Conservation (phyloP, 495 filamentous ascomycete species). For the Hypoxylon intermedium region DNA sequence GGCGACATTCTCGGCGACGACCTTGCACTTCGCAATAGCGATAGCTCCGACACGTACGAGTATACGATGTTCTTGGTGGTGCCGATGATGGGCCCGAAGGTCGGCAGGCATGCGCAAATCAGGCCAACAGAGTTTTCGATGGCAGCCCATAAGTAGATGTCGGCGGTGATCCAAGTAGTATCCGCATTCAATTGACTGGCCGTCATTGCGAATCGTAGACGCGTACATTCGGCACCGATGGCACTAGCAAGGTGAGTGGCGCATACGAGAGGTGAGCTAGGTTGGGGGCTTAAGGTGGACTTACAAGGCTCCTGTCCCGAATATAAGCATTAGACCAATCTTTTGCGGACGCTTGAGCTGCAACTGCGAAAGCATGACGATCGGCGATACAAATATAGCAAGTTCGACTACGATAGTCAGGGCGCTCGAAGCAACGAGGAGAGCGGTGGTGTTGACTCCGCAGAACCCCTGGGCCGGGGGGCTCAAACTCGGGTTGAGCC, state of each 20-base stretch:
- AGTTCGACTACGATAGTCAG: background rate
- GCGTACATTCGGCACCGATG: background rate
- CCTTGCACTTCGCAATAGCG: too few species aligned
- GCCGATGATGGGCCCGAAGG: too few species aligned
- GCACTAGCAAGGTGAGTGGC: background rate
- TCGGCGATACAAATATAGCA: background rate
- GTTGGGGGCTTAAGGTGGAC: background rate
- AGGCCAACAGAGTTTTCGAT: too few species aligned
- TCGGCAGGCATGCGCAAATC: too few species aligned
- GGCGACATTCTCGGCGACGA: too few species aligned
- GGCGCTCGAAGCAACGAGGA: background rate
- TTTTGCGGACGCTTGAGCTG: background rate
- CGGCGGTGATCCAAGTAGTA: background rate
- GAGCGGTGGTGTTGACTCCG: background rate
- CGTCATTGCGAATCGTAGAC: background rate
- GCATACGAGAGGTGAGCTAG: background rate
- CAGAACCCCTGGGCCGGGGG: background rate
- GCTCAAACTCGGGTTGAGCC: background rate
- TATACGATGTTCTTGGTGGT: too few species aligned
- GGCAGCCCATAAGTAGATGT: background rate
- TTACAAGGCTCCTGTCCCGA: background rate
- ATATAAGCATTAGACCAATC: background rate
- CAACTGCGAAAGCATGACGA: background rate
- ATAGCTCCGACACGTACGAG: too few species aligned
- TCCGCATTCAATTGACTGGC: background rate